Conservation (phyloP, 2,329 filamentous ascomycete genomes). For the Paracorniculantispora psalliotae region DNA sequence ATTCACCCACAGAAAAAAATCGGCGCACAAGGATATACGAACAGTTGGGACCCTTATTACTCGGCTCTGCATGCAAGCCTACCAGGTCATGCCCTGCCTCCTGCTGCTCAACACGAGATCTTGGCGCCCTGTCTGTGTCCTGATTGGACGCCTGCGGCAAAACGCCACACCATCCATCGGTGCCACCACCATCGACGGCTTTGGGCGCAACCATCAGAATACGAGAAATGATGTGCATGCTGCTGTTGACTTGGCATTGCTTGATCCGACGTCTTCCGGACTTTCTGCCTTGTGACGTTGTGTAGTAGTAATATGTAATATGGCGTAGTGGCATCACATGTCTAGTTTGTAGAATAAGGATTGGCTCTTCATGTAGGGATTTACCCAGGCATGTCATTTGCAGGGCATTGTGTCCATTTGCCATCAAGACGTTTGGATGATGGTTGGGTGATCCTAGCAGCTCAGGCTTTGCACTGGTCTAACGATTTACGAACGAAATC, state of each 20-base stretch:
- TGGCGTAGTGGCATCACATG: not conserved
- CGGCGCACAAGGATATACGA: not conserved
- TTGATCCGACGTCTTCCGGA: not conserved
- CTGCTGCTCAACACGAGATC: constrained; percentile 12
- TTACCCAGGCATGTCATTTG: too few relatives aligned
- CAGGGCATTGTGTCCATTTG: too few relatives aligned
- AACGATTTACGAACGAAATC: too few relatives aligned
- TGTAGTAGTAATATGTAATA: not conserved
- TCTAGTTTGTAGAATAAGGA: not conserved
- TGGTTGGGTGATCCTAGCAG: too few relatives aligned
- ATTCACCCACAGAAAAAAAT: not conserved
- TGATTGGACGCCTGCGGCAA: constrained; percentile 4
- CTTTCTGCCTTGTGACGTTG: not conserved
- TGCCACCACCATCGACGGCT: not conserved
- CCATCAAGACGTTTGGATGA: too few relatives aligned
- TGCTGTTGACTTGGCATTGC: not conserved
- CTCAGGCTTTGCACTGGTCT: too few relatives aligned
- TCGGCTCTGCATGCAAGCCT: not conserved
- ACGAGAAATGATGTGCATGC: constrained; percentile 1
- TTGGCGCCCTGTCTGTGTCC: not conserved
- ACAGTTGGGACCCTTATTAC: not conserved
- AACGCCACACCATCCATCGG: not conserved
- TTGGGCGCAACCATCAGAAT: not conserved
- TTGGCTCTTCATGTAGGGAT: too few relatives aligned
- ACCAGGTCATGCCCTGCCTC: constrained; percentile 1